phyloP scores from a whole-genome alignment of 2,329 filamentous ascomycete species.

The Colletotrichum melonis region DNA sequence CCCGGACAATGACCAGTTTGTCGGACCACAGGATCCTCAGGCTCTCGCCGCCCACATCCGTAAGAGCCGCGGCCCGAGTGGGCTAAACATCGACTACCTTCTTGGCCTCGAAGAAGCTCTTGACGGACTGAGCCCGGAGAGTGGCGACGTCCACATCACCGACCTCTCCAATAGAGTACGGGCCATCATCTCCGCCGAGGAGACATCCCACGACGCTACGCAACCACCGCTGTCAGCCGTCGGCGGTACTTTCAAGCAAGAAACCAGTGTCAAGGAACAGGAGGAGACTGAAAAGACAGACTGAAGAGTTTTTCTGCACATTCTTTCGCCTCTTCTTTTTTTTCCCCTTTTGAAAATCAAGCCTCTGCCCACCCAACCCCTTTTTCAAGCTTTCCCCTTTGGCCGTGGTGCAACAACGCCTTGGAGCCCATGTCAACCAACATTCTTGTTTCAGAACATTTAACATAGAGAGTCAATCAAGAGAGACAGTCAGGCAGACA shows the following conservation, averaged over 20 bases:
- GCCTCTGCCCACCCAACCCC: neutral
- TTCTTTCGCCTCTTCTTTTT: conserved; percentile 1
- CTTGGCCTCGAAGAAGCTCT: conserved; percentile 83
- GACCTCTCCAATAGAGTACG: conserved; percentile 82
- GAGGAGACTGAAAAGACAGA: conserved; percentile 67
- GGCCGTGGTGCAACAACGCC: neutral
- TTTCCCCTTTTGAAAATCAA: neutral
- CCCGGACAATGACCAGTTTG: conserved; percentile 91
- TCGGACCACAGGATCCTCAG: conserved; percentile 84
- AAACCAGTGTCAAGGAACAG: conserved; percentile 55
- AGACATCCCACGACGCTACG: conserved; percentile 18
- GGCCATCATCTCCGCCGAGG: conserved; percentile 61
- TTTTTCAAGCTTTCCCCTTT: neutral
- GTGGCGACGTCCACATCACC: conserved; percentile 84
- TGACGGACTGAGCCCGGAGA: conserved; percentile 77
- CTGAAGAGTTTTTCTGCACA: conserved; percentile 36
- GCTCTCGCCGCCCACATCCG: conserved; percentile 84
- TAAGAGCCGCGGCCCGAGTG: conserved; percentile 82
- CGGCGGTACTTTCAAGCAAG: conserved; percentile 39
- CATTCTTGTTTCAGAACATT: conserved; percentile 11
- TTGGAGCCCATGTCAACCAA: neutral
- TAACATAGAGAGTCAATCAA: conserved; percentile 11
- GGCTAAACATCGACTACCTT: conserved; percentile 90
- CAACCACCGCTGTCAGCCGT: conserved; percentile 13
- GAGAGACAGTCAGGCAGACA: conserved; percentile 26